phyloP scores from a whole-genome alignment of 2,329 filamentous ascomycete genomes.

The Elsinoe necatrix region DNA sequence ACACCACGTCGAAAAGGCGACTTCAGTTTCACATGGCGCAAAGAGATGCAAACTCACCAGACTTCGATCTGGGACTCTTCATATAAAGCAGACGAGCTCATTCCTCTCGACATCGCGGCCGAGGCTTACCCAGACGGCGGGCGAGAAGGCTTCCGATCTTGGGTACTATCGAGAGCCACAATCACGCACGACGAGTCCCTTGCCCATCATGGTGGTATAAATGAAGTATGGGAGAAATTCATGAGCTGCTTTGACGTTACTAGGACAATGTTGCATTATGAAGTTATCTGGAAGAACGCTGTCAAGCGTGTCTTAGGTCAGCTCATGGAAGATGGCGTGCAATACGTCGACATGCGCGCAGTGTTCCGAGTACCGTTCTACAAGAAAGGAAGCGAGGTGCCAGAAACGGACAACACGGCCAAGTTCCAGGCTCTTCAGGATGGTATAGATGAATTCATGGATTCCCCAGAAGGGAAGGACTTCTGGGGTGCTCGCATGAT shows the following conservation, averaged over 20 bases:
- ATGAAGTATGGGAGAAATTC: constrained; percentile 82
- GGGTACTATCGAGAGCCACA: constrained; percentile 65
- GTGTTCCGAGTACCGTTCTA: constrained; percentile 67
- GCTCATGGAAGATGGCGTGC: constrained; percentile 71
- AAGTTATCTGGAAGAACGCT: constrained; percentile 76
- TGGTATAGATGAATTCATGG: constrained; percentile 68
- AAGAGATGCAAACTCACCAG: constrained; percentile 38
- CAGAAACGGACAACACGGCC: constrained; percentile 59
- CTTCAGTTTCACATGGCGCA: constrained; percentile 52
- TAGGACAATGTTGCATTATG: constrained; percentile 72
- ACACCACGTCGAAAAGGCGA: constrained; percentile 46
- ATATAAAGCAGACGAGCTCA: constrained; percentile 52
- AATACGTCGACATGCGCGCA: constrained; percentile 73
- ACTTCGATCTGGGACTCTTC: constrained; percentile 55
- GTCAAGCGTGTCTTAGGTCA: constrained; percentile 61
- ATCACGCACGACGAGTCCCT: constrained; percentile 65
- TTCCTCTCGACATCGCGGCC: constrained; percentile 56
- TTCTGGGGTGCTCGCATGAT: constrained; percentile 85
- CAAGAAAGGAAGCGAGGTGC: constrained; percentile 52
- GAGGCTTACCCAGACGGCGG: constrained; percentile 67
- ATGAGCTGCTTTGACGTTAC: constrained; percentile 67
- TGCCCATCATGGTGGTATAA: constrained; percentile 71
- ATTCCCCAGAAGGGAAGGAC: constrained; percentile 56
- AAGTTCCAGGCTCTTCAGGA: constrained; percentile 69
- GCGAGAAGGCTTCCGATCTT: constrained; percentile 61